Percentiles rank a stretch among this genome's conserved stretches.
These are phyloP conservation scores for Wallacemonas collosoma DNA, from an alignment of 208 protist genomes.

Conservation along the genomic window DNA sequence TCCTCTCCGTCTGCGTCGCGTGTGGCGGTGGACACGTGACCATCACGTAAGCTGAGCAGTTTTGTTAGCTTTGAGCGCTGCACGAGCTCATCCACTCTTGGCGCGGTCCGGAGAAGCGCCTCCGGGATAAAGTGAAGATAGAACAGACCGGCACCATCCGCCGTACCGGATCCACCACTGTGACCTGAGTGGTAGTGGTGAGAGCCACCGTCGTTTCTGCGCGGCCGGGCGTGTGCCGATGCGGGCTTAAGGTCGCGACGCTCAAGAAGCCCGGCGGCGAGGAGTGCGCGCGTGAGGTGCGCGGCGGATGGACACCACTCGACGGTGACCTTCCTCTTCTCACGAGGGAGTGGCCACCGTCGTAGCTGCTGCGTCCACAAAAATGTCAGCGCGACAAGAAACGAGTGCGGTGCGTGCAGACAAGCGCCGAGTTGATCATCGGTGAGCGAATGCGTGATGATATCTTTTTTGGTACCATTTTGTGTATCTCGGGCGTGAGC, in stretches of 20 bases:
- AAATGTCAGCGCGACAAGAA: constrained; percentile 64
- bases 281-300: constrained; percentile 1
- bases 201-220: neutral
- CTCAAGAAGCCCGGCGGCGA: neutral
- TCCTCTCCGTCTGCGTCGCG: neutral
- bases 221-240: neutral
- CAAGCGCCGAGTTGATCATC: neutral
- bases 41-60: constrained; percentile 7
- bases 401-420: constrained; percentile 25
- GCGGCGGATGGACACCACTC: constrained; percentile 1
- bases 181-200: constrained; percentile 14
- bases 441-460: too few relatives aligned
- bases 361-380: constrained; percentile 51
- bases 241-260: neutral
- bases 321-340: neutral
- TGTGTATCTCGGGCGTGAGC: too few relatives aligned
- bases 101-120: constrained; percentile 29
- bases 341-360: neutral
- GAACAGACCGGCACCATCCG: constrained; percentile 16
- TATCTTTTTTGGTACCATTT: too few relatives aligned
- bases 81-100: constrained; percentile 45
- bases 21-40: neutral
- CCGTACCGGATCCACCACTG: neutral
- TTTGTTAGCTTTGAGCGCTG: constrained; percentile 25
- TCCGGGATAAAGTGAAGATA: constrained; percentile 42